phyloP scores from a whole-genome alignment of 495 filamentous ascomycete genomes.

The Hamigera avellanea region DNA sequence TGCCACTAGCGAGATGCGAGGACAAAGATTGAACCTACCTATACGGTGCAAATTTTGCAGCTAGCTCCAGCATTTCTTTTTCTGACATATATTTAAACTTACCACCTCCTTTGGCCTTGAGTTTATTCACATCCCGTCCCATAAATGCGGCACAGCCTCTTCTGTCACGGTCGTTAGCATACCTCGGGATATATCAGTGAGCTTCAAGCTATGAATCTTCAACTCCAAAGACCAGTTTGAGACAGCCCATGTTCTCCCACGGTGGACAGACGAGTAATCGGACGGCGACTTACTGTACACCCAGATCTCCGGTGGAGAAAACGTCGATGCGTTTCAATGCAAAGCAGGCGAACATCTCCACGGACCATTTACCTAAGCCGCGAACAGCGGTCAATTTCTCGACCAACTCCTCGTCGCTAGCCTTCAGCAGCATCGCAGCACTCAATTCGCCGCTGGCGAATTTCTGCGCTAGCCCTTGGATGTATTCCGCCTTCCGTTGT shows the following conservation, averaged over 20 bases:
- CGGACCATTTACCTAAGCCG: conserved; percentile 81
- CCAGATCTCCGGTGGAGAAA: conserved; percentile 85
- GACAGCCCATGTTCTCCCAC: too few species aligned
- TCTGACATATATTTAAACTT: conserved; percentile 98
- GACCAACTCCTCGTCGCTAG: conserved; percentile 76
- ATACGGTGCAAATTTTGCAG: conserved; percentile 74
- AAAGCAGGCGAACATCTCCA: conserved; percentile 96
- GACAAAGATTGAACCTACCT: conserved; percentile 39
- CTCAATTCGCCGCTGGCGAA: conserved; percentile 65
- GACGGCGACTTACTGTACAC: conserved; percentile 58
- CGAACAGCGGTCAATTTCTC: conserved; percentile 73
- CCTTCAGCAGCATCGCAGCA: conserved; percentile 59
- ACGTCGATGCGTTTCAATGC: conserved; percentile 85
- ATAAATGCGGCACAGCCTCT: conserved; percentile 83
- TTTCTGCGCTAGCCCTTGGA: conserved; percentile 71
- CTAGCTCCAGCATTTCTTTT: conserved; percentile 76
- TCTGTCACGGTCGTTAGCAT: conserved; percentile 16
- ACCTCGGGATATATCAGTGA: too few species aligned
- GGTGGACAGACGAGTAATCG: too few species aligned
- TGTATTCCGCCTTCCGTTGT: conserved; percentile 88
- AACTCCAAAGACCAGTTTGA: too few species aligned
- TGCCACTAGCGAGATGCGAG: neutral
- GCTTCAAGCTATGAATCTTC: too few species aligned
- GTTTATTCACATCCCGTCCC: conserved; percentile 68
- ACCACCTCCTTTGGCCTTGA: conserved; percentile 70